phyloP scores from a whole-genome alignment of 345 rosid species.

The Lepidium aucheri region DNA sequence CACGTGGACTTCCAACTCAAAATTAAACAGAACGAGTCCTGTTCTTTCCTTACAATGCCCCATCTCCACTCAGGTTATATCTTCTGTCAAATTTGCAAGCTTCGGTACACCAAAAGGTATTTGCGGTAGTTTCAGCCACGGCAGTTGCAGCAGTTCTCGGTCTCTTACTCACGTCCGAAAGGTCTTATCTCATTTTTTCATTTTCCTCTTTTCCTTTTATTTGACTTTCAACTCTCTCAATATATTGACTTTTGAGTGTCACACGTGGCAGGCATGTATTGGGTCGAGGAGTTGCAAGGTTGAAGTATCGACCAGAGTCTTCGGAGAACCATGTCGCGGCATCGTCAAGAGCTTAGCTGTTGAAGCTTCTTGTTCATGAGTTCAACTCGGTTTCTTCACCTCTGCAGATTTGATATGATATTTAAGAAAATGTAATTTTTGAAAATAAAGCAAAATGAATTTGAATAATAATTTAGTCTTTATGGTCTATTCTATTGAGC shows the following conservation, averaged over 20 bases:
- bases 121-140: constrained; percentile 67
- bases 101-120: constrained; percentile 77
- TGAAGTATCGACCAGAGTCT: constrained; percentile 46
- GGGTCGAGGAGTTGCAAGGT: constrained; percentile 73
- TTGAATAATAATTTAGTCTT: not conserved
- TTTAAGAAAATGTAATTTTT: not conserved
- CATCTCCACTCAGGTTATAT: constrained; percentile 55
- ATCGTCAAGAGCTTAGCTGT: constrained; percentile 77
- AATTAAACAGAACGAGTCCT: constrained; percentile 34
- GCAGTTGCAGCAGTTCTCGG: constrained; percentile 48
- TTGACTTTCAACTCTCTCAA: not conserved
- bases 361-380: constrained; percentile 69
- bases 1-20: constrained; percentile 51
- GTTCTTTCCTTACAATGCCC: constrained; percentile 50
- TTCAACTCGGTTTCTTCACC: not conserved
- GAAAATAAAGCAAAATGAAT: constrained; percentile 9
- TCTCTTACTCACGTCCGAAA: constrained; percentile 54
- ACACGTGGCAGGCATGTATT: constrained; percentile 58
- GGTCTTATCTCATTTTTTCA: constrained; percentile 26
- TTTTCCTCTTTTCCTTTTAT: not conserved
- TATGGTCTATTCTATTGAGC: not conserved
- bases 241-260: not conserved
- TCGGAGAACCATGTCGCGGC: constrained; percentile 80
- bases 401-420: constrained; percentile 1
- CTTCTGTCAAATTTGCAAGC: constrained; percentile 74